These are phyloP conservation scores for Aspergillus udagawae DNA, from an alignment of 2,329 filamentous ascomycete genomes.

Conservation along the genomic window DNA sequence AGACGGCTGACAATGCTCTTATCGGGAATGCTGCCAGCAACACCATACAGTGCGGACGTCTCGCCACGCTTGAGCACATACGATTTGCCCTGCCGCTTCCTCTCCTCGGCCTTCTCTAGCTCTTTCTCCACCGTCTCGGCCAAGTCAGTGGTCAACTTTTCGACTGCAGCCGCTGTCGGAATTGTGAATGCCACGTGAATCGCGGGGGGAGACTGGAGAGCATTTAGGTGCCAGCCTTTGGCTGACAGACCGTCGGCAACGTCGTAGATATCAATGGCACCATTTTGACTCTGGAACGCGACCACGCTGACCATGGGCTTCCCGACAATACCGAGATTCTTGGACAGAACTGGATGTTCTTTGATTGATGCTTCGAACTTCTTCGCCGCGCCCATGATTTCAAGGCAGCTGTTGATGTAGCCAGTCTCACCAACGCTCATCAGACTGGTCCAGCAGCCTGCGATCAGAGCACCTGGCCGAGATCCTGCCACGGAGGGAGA, in stretches of 20 bases:
- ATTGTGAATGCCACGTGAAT: constrained; percentile 93
- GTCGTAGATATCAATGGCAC: constrained; percentile 82
- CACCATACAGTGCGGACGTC: constrained; percentile 85
- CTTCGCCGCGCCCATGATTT: constrained; percentile 84
- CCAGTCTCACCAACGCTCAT: constrained; percentile 84
- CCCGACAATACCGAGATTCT: constrained; percentile 76
- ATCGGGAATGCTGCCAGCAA: constrained; percentile 90
- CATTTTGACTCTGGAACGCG: constrained; percentile 71
- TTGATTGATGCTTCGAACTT: constrained; percentile 73
- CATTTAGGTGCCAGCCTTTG: constrained; percentile 93
- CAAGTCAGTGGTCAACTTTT: constrained; percentile 71
- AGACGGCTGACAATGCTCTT: constrained; percentile 92
- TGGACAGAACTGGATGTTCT: constrained; percentile 62
- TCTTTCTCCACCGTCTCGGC: constrained; percentile 59
- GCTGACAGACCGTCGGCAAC: constrained; percentile 81
- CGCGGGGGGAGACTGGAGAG: constrained; percentile 83
- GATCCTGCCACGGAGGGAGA: constrained; percentile 89
- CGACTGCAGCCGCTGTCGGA: constrained; percentile 76
- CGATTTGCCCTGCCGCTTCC: constrained; percentile 57
- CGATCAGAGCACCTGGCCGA: constrained; percentile 87
- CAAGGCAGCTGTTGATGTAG: constrained; percentile 79
- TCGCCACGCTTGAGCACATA: constrained; percentile 56
- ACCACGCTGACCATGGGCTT: constrained; percentile 86
- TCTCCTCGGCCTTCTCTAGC: constrained; percentile 73
- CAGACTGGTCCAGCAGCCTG: constrained; percentile 89